Evolutionary conservation across 2,329 filamentous ascomycete genomes (phyloP), one percentile per base, ranked within the genome.

Genomic region (Cytospora paraplurivora): DNA sequence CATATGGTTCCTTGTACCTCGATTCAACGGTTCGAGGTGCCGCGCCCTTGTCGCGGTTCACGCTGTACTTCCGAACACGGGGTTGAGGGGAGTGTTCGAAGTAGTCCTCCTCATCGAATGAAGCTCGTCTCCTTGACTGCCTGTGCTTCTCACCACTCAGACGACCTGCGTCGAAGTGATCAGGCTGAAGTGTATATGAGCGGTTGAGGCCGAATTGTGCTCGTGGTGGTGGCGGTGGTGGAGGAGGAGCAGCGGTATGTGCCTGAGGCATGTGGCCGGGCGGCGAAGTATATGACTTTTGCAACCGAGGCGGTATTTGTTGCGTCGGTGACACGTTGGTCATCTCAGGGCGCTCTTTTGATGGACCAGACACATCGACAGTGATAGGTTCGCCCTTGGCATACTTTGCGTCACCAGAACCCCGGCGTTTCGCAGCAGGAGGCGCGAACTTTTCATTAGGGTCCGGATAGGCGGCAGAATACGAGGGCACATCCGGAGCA

Each of bases 261-360:
- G 41, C 3, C 19, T 61, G 59, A n/a, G 69, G 57, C 59, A 68
- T 61, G 53, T 58, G 62, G 15, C 62, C 51, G 15, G 66, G 56
- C 51, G 71, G 67, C 19, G 68, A 66, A 19, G 65, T 69, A 54
- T 73, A 65, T 0, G 72, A 69, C 51, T 74, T 75, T 19, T 62
- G 47, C 17, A 73, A 65, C 3, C 54, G 55, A 15, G 72, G 70
- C 8, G 69, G 70, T 2, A 69, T 66, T 32, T 69, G 68, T 19
- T 58, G 37, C 13, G 66, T 60, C 3, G 71, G 60, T n/a, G 64
- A 59, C 5, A 63, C 56, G 12, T 62, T 56, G 37, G 67, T 49
- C 27, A 69, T 67, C 17, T 68, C 67, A 19, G 61, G 37, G 1
- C 62, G 60, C 12, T 56, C 52, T 7, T 65, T 33, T 12, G 51